Base-by-base conservation (phyloP, 2,329 filamentous ascomycete genomes). In the Trichoderma afroharzianum region DNA sequence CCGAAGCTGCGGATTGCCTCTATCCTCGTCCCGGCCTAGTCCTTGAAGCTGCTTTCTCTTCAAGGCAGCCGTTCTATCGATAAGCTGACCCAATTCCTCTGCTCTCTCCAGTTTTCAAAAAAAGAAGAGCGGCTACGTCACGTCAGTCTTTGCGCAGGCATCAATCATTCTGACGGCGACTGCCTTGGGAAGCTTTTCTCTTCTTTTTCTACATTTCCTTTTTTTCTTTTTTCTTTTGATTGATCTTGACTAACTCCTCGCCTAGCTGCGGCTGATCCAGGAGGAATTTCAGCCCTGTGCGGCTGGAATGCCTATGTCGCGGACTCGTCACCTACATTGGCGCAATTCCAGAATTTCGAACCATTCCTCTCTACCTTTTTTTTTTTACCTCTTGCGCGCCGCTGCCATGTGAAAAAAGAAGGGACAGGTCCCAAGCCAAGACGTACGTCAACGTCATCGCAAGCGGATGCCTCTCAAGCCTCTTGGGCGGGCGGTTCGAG, bases 391-490 rank as follows among this genome's bases (percentile, higher is more conserved):
- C 39, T n/a, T 2, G 9, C 63, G 66, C 57, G 67, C 61, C 53
- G 36, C 53, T 32, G 43, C 63, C 63, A 71, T 71, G 63, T 67
- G 63, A 67, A 71, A 71, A 47, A 30, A 14, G 28, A 63, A 28
- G 36, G 32, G n/a, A 24, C 30, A 33, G 26, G 30, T 18, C 36
- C 36, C 62, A 50, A 30, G 47, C 63, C 43, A 21, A 58, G 64
- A 58, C 50, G 53, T 55, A 66, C 62, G 68, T 71, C 68, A 71
- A 71, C 70, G 70, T 71, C 70, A 71, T 71, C 63, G 15, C 15
- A 28, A 53, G 70, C 43, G 55, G 70, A 71, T 67, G 70, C 70
- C 63, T 71, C 36, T 53, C 59, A 47, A 63, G 68, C 47, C 68
- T 63, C 70, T 32, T 43, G 55, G 69, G 53, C 55, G 68, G 59